Percentiles rank a stretch among this genome's conserved stretches.
Evolutionary conservation across 768 basidiomycete species (phyloP).

Genomic region (Xerocomellus chrysenteron): DNA sequence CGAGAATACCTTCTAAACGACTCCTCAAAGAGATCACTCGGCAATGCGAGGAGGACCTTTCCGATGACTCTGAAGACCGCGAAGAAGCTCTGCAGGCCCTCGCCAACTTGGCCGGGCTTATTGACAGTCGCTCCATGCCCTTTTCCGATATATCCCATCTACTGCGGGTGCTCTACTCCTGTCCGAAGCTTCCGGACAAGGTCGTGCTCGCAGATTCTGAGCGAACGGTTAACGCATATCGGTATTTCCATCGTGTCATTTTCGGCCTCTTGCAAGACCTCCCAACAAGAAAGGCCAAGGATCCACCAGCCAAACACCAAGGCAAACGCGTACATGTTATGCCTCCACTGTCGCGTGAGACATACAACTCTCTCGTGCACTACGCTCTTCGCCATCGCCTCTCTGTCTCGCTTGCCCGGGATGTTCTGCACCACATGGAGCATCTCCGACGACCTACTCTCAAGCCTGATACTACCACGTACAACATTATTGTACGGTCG

Average conservation of each 20-base stretch:
- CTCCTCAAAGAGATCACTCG: conserved; percentile 35
- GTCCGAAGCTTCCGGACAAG: conserved; percentile 39
- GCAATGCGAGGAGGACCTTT: conserved; percentile 31
- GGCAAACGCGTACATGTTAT: conserved; percentile 11
- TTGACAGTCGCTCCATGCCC: conserved; percentile 51
- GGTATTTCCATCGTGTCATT: conserved; percentile 51
- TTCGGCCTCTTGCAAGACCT: conserved; percentile 39
- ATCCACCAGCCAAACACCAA: conserved; percentile 12
- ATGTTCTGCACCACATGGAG: conserved; percentile 57
- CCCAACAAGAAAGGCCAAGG: conserved; percentile 24
- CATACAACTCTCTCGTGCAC: conserved; percentile 63
- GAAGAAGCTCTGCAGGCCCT: conserved; percentile 56
- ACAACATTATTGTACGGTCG: conserved; percentile 59
- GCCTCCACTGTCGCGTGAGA: conserved; percentile 38
- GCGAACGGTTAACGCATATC: conserved; percentile 38
- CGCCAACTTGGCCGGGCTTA: conserved; percentile 51
- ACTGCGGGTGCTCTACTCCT: conserved; percentile 46
- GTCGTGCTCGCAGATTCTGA: conserved; percentile 38
- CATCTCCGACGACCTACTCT: conserved; percentile 40
- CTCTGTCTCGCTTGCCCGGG: conserved; percentile 46
- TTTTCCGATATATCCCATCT: conserved; percentile 45
- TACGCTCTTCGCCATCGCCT: conserved; percentile 64
- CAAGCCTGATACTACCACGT: conserved; percentile 48
- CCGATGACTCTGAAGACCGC: conserved; percentile 25
- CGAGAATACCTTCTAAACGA: conserved; percentile 27